Evolutionary conservation across 2,329 filamentous ascomycete genomes (phyloP).

Genomic region (Mollisiaceae sp.): DNA sequence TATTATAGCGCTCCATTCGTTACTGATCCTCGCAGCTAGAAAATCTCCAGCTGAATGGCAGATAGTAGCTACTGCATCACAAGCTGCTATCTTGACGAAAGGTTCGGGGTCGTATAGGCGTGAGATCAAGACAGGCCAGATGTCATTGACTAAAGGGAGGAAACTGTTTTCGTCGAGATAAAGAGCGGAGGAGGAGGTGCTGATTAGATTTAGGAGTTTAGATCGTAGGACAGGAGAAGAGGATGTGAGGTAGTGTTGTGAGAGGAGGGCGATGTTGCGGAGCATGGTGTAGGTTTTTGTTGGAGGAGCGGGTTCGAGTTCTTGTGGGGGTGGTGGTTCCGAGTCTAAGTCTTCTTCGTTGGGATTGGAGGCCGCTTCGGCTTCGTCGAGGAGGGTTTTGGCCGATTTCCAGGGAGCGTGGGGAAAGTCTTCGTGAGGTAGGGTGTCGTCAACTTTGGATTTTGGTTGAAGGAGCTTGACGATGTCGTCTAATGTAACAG

Average conservation of each 20-base stretch:
- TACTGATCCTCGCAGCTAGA: constrained; percentile 74
- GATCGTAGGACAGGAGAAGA: constrained; percentile 79
- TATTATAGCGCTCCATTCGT: constrained; percentile 68
- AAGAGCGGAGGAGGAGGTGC: constrained; percentile 73
- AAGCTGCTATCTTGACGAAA: constrained; percentile 72
- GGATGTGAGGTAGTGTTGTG: constrained; percentile 89
- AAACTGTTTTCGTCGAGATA: constrained; percentile 81
- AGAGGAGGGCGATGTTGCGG: constrained; percentile 79
- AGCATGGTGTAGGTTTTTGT: constrained; percentile 83
- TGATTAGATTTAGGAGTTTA: constrained; percentile 77
- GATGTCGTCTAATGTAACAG: constrained; percentile 51
- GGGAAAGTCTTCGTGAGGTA: constrained; percentile 40
- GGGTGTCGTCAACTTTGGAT: constrained; percentile 26
- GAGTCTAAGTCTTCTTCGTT: constrained; percentile 35
- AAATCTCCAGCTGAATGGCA: constrained; percentile 81
- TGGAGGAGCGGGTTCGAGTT: constrained; percentile 65
- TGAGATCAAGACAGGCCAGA: constrained; percentile 84
- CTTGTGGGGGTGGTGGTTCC: constrained; percentile 48
- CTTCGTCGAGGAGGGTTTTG: constrained; percentile 44
- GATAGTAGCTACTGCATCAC: constrained; percentile 69
- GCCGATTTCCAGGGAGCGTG: constrained; percentile 44
- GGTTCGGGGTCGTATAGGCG: constrained; percentile 69
- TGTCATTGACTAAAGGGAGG: constrained; percentile 83
- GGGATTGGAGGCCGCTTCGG: constrained; percentile 28
- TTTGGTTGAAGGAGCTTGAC: constrained; percentile 57